phyloP scores from a whole-genome alignment of 768 basidiomycete genomes.

The Termitomyces sp. region DNA sequence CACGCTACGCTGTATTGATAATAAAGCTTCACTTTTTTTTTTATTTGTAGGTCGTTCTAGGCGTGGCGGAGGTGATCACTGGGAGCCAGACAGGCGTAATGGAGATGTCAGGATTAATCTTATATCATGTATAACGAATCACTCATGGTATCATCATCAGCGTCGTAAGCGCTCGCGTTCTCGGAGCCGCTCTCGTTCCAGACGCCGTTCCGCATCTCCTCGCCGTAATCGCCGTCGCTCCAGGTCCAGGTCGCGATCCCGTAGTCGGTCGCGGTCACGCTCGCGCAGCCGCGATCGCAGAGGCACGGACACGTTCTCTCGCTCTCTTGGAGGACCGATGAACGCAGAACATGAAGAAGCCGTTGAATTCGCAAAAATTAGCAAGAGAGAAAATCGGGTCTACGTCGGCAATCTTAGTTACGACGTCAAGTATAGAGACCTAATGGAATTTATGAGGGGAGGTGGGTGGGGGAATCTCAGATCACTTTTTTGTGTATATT shows the following conservation, averaged over 20 bases:
- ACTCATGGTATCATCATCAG: constrained; percentile 21
- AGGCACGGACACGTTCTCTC: constrained; percentile 59
- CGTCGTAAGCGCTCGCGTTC: constrained; percentile 68
- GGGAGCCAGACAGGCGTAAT: constrained; percentile 77
- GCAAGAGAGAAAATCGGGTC: constrained; percentile 97
- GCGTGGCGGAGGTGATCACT: constrained; percentile 62
- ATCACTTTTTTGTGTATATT: constrained; percentile 45
- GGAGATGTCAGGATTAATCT: constrained; percentile 44
- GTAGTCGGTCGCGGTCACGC: constrained; percentile 42
- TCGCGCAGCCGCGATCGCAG: constrained; percentile 55
- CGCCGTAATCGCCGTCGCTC: constrained; percentile 62
- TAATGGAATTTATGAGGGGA: constrained; percentile 99
- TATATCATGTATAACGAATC: background rate
- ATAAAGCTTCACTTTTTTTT: background rate
- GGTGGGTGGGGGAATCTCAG: constrained; percentile 90
- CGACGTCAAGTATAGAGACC: constrained; percentile 97
- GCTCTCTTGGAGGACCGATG: constrained; percentile 84
- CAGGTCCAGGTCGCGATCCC: constrained; percentile 45
- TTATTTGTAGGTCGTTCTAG: constrained; percentile 28
- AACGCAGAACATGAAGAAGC: constrained; percentile 92
- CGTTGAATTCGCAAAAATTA: constrained; percentile 89
- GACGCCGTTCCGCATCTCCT: constrained; percentile 61
- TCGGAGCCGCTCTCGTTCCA: constrained; percentile 63
- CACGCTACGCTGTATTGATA: constrained; percentile 1
- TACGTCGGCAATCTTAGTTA: constrained; percentile 99